These are phyloP conservation scores for Harringtonia lauricola DNA, from an alignment of 2,329 filamentous ascomycete genomes.

Conservation along the genomic window DNA sequence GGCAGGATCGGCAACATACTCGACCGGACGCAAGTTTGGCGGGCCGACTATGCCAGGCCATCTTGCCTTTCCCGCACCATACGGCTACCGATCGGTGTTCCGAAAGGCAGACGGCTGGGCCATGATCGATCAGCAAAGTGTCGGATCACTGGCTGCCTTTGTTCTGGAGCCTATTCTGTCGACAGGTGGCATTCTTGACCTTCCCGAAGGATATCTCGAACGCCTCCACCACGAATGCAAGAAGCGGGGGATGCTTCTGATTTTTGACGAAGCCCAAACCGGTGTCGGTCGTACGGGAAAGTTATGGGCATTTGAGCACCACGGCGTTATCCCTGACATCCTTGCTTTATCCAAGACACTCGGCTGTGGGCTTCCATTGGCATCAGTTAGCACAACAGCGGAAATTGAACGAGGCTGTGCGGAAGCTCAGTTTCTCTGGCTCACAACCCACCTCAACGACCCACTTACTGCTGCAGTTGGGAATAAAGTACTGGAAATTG, in stretches of 20 bases:
- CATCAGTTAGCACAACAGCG: conserved; percentile 43
- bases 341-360: conserved; percentile 1
- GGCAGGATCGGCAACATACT: conserved; percentile 40
- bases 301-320: not conserved
- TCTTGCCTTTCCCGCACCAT: conserved; percentile 45
- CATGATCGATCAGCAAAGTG: conserved; percentile 46
- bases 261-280: conserved; percentile 1
- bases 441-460: conserved; percentile 54
- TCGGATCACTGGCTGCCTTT: conserved; percentile 50
- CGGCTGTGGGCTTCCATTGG: conserved; percentile 28
- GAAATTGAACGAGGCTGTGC: conserved; percentile 37
- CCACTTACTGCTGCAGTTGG: conserved; percentile 49
- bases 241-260: conserved; percentile 21
- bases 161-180: conserved; percentile 51
- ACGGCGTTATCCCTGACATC: conserved; percentile 1
- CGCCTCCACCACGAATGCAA: conserved; percentile 39
- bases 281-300: conserved; percentile 3
- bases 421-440: conserved; percentile 41
- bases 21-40: conserved; percentile 34
- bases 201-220: conserved; percentile 43
- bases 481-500: conserved; percentile 50
- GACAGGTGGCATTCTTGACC: conserved; percentile 42
- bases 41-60: conserved; percentile 42
- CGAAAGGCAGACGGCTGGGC: conserved; percentile 45
- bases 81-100: conserved; percentile 52